Conservation (phyloP, 202 grass and related monocot genomes). For the Brachypodium distachyon region DNA sequence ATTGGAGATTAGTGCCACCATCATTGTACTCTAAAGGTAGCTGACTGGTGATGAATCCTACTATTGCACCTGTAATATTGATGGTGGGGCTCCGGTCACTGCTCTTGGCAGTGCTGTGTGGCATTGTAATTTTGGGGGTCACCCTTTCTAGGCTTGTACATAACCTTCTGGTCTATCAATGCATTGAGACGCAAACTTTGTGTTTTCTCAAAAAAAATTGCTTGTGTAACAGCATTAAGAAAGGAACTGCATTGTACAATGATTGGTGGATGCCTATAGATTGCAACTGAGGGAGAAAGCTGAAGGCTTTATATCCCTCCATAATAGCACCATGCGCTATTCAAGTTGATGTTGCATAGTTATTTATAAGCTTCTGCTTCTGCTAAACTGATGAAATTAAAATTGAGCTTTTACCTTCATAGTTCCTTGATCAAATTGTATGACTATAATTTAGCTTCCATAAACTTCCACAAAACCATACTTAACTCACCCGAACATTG, state of each 20-base stretch:
- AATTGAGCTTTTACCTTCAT: background rate
- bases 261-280: background rate
- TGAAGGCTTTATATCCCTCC: conserved; percentile 3
- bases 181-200: no score
- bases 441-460: background rate
- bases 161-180: no score
- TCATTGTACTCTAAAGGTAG: conserved; percentile 5
- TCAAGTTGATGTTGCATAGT: background rate
- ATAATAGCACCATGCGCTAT: background rate
- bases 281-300: background rate
- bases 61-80: background rate
- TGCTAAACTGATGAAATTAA: background rate
- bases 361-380: background rate
- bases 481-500: conserved; percentile 62
- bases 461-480: conserved; percentile 4
- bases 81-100: no score
- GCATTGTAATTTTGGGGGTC: no score
- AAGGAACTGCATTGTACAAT: background rate
- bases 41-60: background rate
- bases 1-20: background rate
- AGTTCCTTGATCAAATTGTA: background rate
- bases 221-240: background rate
- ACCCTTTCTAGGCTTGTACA: no score
- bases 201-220: no score
- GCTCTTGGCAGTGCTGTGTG: no score